Evolutionary conservation across 148 eudicot genomes (phyloP).

Genomic region (Rhododendron kiyosumense): DNA sequence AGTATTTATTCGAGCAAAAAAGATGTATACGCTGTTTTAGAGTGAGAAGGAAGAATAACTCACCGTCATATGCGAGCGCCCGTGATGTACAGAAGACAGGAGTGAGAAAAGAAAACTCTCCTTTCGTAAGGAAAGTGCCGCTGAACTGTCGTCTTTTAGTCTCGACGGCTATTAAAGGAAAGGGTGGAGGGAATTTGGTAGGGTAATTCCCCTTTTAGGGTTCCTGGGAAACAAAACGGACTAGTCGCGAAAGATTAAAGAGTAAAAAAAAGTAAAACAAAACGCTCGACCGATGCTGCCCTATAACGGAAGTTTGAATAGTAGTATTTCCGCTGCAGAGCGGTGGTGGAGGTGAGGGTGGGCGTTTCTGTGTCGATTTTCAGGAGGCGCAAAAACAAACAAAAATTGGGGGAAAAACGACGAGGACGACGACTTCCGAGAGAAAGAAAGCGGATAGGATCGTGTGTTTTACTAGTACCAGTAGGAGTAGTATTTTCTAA

Average conservation of each 20-base stretch:
- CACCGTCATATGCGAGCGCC: constrained; percentile 6
- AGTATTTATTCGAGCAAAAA: background rate
- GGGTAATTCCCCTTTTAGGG: background rate
- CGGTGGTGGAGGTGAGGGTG: background rate
- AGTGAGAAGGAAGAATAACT: background rate
- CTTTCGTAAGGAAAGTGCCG: background rate
- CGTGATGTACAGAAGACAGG: background rate
- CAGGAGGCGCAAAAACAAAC: background rate
- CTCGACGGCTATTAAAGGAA: background rate
- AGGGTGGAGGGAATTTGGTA: background rate
- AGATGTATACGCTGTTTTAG: background rate
- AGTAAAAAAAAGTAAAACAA: background rate
- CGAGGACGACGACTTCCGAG: background rate
- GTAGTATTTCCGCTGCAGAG: background rate
- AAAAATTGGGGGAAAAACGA: background rate
- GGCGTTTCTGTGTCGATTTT: background rate
- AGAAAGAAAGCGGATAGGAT: background rate
- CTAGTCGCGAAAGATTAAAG: background rate
- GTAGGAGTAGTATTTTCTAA: background rate
- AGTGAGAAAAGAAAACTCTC: background rate
- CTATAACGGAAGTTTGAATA: background rate
- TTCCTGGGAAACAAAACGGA: background rate
- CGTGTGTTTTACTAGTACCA: background rate
- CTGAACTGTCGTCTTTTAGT: background rate
- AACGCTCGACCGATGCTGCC: background rate